Evolutionary conservation across 1,139 yeast species (phyloP), one percentile per base, ranked within the genome.

Genomic region (Pichia sp.): DNA sequence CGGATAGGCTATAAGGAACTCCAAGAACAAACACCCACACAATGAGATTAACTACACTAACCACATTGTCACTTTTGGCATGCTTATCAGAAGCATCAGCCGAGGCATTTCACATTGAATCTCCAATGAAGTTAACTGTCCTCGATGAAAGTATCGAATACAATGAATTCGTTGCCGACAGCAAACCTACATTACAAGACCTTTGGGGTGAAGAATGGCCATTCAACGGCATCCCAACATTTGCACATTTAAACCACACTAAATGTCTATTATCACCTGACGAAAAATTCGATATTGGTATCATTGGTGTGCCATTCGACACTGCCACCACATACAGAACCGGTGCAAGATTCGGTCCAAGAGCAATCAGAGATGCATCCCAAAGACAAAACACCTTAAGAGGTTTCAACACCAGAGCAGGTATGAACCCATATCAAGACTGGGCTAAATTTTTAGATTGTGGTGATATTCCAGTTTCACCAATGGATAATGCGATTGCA

Each of bases 331-430:
- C 88, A 2, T 85, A 81, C 61, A 70, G 91, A 51, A 77, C 88
- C 0, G 91, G 93, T 18, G 90, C 94, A 6, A 69, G 94, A 49
- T 85, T 85, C 64, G 94, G 94, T 1, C 94, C 94, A 4, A 69
- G 86, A 44, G 87, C 89, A 4, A 81, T 85, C 44, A 70, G 94
- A 50, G 70, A 76, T 4, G 90, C 89, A 2, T 83, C 90, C 1
- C 88, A 82, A 66, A 73, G 94, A 59, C 93, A 85, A 61, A 77
- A 77, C 6, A 65, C 81, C 1, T 65, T 79, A 45, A 70, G 91
- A 51, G 90, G 89, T 1, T 85, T 77, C 67, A 85, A 85, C 59
- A 77, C 76, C 52, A 68, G 90, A 39, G 89, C 90, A 3, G 76
- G 72, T 41, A 67, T 76, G 52, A 83, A 84, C 55, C 90, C 90